Evolutionary conservation across 306 rosid species (phyloP).

Genomic region (barrel medic (Medicago truncatula)): MtrunA17r5.0-ANR NC_053049.1:18046001-18046500

Average conservation of each 20-base stretch:
- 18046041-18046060: conserved; percentile 37
- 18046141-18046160: conserved; percentile 65
- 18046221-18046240: conserved; percentile 61
- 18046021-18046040: conserved; percentile 46
- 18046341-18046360: conserved; percentile 56
- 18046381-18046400: conserved; percentile 66
- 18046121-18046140: conserved; percentile 37
- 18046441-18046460: conserved; percentile 62
- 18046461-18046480: conserved; percentile 53
- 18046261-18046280: conserved; percentile 43
- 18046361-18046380: conserved; percentile 63
- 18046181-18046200: conserved; percentile 57
- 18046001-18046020: conserved; percentile 56
- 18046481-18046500: conserved; percentile 56
- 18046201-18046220: conserved; percentile 46
- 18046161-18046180: conserved; percentile 65
- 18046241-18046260: conserved; percentile 62
- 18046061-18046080: conserved; percentile 32
- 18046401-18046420: conserved; percentile 60
- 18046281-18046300: conserved; percentile 63
- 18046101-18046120: conserved; percentile 28
- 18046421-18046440: conserved; percentile 47
- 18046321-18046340: conserved; percentile 59
- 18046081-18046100: conserved; percentile 40
- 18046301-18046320: conserved; percentile 60